Evolutionary conservation across 1,139 yeast species (phyloP).

Genomic region (Lodderomyces metapsilosis): DNA sequence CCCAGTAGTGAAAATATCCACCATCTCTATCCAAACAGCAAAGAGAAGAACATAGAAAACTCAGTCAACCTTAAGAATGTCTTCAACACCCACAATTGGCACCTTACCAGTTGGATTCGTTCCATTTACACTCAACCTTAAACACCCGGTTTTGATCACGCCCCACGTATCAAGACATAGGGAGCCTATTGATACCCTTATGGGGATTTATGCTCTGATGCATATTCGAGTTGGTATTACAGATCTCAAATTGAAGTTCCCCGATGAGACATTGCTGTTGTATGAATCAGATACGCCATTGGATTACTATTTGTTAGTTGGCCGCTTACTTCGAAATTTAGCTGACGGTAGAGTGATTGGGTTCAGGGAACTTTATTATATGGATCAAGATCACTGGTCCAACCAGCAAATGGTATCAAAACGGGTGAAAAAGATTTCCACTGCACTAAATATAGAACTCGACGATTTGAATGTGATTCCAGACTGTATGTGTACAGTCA

Average conservation of each 20-base stretch:
- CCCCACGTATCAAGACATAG: background rate
- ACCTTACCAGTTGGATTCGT: too few relatives aligned
- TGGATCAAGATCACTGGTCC: background rate
- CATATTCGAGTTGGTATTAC: background rate
- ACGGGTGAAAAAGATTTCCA: background rate
- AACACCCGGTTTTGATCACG: background rate
- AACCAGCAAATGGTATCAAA: background rate
- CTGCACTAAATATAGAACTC: background rate
- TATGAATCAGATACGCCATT: background rate
- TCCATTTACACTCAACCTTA: too few relatives aligned
- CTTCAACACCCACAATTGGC: too few relatives aligned
- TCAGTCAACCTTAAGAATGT: too few relatives aligned
- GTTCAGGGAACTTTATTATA: background rate
- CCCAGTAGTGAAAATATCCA: too few relatives aligned
- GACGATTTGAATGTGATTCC: background rate
- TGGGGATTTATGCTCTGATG: background rate
- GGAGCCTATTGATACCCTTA: background rate
- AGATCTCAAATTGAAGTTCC: background rate
- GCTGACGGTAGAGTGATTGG: background rate
- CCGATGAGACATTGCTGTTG: background rate
- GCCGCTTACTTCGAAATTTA: background rate
- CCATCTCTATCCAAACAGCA: too few relatives aligned
- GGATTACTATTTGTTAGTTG: background rate
- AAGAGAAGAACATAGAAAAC: too few relatives aligned
- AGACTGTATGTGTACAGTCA: background rate